phyloP scores from a whole-genome alignment of 306 rosid species.

The Abrus pulchellus region DNA sequence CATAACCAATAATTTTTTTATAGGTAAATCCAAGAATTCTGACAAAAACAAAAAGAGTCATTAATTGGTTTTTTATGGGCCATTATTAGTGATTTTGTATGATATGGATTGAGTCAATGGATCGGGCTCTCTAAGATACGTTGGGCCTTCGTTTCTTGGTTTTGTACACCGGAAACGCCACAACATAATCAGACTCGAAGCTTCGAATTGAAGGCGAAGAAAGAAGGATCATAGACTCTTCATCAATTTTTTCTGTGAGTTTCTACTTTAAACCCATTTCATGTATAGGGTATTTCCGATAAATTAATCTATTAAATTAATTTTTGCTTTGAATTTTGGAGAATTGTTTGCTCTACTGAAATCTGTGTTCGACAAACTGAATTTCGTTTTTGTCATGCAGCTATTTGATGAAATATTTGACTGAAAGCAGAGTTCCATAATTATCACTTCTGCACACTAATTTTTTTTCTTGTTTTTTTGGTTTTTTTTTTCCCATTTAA shows the following conservation, averaged over 20 bases:
- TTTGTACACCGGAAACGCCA: background rate
- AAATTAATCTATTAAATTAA: background rate
- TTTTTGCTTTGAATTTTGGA: background rate
- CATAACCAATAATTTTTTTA: no score
- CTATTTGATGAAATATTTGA: slow-evolving; percentile 63
- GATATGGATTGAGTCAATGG: no score
- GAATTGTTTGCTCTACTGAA: background rate
- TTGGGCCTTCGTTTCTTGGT: background rate
- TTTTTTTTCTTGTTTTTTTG: background rate
- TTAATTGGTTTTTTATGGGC: no score
- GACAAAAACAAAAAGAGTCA: no score
- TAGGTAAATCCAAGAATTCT: no score
- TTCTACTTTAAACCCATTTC: background rate
- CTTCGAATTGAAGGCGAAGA: slow-evolving; percentile 10
- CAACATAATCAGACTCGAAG: background rate
- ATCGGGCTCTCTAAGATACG: background rate
- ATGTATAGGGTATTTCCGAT: background rate
- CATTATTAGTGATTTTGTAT: no score
- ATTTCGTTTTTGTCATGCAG: slow-evolving; percentile 20
- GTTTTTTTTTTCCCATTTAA: no score
- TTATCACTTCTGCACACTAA: background rate
- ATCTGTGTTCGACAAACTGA: background rate
- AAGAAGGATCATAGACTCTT: background rate
- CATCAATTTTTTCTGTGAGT: slow-evolving; percentile 1
- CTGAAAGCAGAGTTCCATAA: slow-evolving; percentile 16